Percentiles rank a stretch among this genome's conserved stretches.
Conservation (phyloP, 2,329 filamentous ascomycete species). For the Exophiala sp. region DNA sequence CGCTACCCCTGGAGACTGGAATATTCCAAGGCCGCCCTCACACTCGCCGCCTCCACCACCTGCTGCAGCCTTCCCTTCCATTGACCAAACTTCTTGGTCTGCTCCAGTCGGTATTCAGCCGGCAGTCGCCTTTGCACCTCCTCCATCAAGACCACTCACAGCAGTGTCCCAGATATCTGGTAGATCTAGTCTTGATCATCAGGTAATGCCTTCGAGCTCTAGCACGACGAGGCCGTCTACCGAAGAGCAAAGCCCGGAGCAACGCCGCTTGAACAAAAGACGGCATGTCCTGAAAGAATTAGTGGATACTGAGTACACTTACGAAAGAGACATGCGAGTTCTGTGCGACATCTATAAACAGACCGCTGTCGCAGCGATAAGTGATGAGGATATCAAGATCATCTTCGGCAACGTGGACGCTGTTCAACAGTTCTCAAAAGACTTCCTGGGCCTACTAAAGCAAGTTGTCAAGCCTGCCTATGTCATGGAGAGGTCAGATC, state of each 20-base stretch:
- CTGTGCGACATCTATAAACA: constrained; percentile 97
- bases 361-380: constrained; percentile 77
- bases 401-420: constrained; percentile 93
- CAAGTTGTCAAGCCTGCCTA: constrained; percentile 77
- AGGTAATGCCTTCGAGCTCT: constrained; percentile 8
- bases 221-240: constrained; percentile 14
- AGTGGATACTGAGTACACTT: constrained; percentile 86
- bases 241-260: constrained; percentile 44
- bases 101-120: constrained; percentile 13
- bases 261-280: constrained; percentile 72
- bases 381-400: constrained; percentile 77
- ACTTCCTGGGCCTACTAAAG: constrained; percentile 76
- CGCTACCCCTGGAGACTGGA: not conserved
- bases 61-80: constrained; percentile 11
- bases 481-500: constrained; percentile 57
- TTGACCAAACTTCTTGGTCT: constrained; percentile 23
- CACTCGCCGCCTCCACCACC: constrained; percentile 28
- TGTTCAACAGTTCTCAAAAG: constrained; percentile 79
- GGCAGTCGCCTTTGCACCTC: not conserved
- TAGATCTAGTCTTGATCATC: constrained; percentile 18
- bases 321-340: constrained; percentile 93
- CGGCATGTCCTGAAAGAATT: constrained; percentile 86
- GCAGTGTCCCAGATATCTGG: constrained; percentile 20
- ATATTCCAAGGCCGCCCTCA: constrained; percentile 25
- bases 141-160: constrained; percentile 18